Evolutionary conservation across 2,329 filamentous ascomycete species (phyloP).

Genomic region (Apiospora pterosperma): DNA sequence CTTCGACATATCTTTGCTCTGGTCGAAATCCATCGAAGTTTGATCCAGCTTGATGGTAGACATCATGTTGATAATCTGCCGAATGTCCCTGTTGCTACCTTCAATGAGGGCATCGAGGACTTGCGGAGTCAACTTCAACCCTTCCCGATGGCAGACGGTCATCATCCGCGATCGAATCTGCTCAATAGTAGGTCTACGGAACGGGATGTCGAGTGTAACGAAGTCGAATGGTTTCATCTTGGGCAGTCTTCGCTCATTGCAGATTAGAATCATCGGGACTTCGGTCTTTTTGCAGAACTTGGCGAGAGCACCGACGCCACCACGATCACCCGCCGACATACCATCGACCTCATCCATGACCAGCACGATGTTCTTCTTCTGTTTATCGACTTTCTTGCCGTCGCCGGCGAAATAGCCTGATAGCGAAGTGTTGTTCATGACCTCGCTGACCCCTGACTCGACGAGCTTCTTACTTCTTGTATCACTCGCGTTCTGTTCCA

Average conservation of each 20-base stretch:
- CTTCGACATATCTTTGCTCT: slow-evolving; percentile 92
- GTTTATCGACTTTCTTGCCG: slow-evolving; percentile 72
- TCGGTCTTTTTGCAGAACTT: slow-evolving; percentile 94
- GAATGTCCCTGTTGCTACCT: slow-evolving; percentile 91
- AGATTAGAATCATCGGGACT: slow-evolving; percentile 93
- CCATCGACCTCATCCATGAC: slow-evolving; percentile 99
- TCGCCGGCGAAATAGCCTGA: slow-evolving; percentile 86
- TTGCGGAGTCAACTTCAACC: slow-evolving; percentile 75
- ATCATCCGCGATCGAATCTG: slow-evolving; percentile 89
- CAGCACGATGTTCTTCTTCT: slow-evolving; percentile 89
- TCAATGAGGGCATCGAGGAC: slow-evolving; percentile 94
- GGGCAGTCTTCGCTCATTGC: slow-evolving; percentile 86
- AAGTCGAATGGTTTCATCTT: slow-evolving; percentile 99
- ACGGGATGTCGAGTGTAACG: slow-evolving; percentile 79
- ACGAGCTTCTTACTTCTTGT: slow-evolving; percentile 94
- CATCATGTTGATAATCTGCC: slow-evolving; percentile 98
- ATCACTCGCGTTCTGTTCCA: slow-evolving; percentile 96
- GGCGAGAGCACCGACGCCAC: slow-evolving; percentile 90
- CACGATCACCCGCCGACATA: slow-evolving; percentile 95
- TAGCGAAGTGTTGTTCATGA: slow-evolving; percentile 90
- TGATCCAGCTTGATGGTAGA: slow-evolving; percentile 90
- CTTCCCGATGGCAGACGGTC: slow-evolving; percentile 92
- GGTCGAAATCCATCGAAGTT: slow-evolving; percentile 73
- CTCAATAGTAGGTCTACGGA: slow-evolving; percentile 84
- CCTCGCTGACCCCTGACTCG: slow-evolving; percentile 81